phyloP scores from a whole-genome alignment of 2,329 filamentous ascomycete genomes.

The Gnomoniopsis sp. region DNA sequence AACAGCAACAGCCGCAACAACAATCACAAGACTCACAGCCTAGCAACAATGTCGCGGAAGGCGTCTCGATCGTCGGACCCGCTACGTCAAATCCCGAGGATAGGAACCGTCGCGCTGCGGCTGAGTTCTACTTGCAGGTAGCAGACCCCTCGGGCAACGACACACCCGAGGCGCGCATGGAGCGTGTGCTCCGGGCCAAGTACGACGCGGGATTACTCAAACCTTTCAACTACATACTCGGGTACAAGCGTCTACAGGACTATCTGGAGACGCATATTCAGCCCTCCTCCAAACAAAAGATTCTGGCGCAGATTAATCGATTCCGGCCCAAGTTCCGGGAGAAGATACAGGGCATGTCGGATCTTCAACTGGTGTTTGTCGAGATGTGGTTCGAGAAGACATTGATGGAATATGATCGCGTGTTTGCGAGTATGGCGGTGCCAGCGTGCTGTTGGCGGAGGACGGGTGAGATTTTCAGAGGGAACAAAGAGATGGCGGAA shows the following conservation, averaged over 20 bases:
- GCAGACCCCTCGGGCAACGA: slow-evolving; percentile 86
- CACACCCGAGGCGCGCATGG: slow-evolving; percentile 91
- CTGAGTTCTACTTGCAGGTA: slow-evolving; percentile 95
- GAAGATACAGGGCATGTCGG: slow-evolving; percentile 86
- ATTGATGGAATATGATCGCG: slow-evolving; percentile 95
- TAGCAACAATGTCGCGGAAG: not conserved
- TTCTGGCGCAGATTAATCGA: slow-evolving; percentile 83
- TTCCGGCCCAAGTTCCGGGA: slow-evolving; percentile 96
- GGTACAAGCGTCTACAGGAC: slow-evolving; percentile 81
- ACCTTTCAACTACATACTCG: slow-evolving; percentile 98
- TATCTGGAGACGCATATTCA: slow-evolving; percentile 92
- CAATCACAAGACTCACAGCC: slow-evolving; percentile 42
- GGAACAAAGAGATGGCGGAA: slow-evolving; percentile 98
- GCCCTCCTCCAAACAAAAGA: slow-evolving; percentile 80
- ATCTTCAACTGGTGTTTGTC: slow-evolving; percentile 89
- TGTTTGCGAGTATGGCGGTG: slow-evolving; percentile 98
- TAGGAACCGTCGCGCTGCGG: slow-evolving; percentile 44
- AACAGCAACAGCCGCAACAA: slow-evolving; percentile 29
- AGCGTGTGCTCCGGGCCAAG: slow-evolving; percentile 89
- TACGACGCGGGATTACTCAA: slow-evolving; percentile 92
- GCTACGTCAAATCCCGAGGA: slow-evolving; percentile 62
- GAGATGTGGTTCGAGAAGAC: slow-evolving; percentile 99
- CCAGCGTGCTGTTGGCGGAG: slow-evolving; percentile 96
- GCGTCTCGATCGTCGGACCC: slow-evolving; percentile 57
- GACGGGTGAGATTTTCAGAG: slow-evolving; percentile 94